Conservation (phyloP, 176 grass and related monocot species). For the Cocos nucifera region DNA sequence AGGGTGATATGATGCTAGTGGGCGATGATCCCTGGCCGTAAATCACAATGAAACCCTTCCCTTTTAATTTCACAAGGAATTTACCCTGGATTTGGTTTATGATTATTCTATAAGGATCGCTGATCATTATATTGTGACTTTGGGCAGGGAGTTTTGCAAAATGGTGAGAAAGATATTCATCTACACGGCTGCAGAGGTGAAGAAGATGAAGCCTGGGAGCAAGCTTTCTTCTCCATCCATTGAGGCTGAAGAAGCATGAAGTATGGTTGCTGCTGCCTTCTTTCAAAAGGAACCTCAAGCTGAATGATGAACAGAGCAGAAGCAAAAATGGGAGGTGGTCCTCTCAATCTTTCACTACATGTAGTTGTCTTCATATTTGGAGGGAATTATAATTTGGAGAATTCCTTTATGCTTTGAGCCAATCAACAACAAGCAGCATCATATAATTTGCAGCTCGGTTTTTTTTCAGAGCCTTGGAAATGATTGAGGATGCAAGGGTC, state of each 20-base stretch:
- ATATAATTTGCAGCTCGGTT: too few species aligned
- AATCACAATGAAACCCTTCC: too few species aligned
- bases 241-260: not conserved
- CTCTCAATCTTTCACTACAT: constrained; percentile 26
- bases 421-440: too few species aligned
- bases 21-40: constrained; percentile 4
- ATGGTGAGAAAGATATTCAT: constrained; percentile 56
- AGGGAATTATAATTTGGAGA: constrained; percentile 4
- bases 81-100: too few species aligned
- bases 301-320: constrained; percentile 8
- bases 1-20: constrained; percentile 19
- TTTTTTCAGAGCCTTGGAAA: too few species aligned
- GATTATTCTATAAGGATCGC: too few species aligned
- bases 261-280: not conserved
- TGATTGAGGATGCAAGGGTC: too few species aligned
- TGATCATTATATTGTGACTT: not conserved
- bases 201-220: constrained; percentile 24
- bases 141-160: constrained; percentile 45
- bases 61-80: too few species aligned
- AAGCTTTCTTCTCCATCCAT: not conserved
- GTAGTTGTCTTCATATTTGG: constrained; percentile 2
- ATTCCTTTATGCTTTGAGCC: too few species aligned
- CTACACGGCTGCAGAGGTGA: constrained; percentile 29
- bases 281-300: constrained; percentile 12
- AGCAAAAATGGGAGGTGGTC: constrained; percentile 21